These are phyloP conservation scores for Xerocomellus chrysenteron DNA, from an alignment of 768 basidiomycete genomes.

Conservation along the genomic window DNA sequence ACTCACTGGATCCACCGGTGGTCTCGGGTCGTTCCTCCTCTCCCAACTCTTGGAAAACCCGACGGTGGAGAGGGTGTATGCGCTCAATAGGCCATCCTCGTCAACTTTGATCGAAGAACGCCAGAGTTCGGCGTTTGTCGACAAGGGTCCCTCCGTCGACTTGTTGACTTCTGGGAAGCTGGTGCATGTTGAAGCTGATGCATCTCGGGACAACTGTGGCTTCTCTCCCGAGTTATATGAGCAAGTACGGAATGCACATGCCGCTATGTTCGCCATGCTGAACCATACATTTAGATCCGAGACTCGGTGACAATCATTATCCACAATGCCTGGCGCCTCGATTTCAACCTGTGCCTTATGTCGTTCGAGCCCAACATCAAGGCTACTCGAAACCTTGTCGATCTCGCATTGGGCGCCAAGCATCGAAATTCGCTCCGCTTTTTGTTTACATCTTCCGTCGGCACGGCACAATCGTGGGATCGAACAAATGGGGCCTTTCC, in stretches of 20 bases:
- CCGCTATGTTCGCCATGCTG: background rate
- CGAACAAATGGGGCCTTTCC: background rate
- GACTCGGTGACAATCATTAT: slow-evolving; percentile 31
- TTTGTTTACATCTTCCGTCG: background rate
- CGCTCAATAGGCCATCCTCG: background rate
- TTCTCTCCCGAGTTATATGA: slow-evolving; percentile 25
- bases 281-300: slow-evolving; percentile 9
- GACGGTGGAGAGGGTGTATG: slow-evolving; percentile 29
- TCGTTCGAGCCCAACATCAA: slow-evolving; percentile 21
- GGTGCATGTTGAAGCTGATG: slow-evolving; percentile 38
- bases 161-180: slow-evolving; percentile 34
- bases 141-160: slow-evolving; percentile 31
- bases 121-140: slow-evolving; percentile 33
- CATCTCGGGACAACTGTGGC: slow-evolving; percentile 30
- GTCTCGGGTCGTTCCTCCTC: slow-evolving; percentile 39
- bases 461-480: background rate
- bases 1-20: slow-evolving; percentile 45
- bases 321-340: slow-evolving; percentile 25
- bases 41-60: slow-evolving; percentile 25
- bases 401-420: background rate
- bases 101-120: slow-evolving; percentile 15
- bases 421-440: background rate
- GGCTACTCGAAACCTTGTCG: background rate
- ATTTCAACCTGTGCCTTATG: slow-evolving; percentile 31
- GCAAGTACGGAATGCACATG: slow-evolving; percentile 22